Percentiles rank a stretch among this genome's conserved stretches.
These are phyloP conservation scores for Boletellus sp. DNA, from an alignment of 1,284 basidiomycete genomes.

Conservation along the genomic window DNA sequence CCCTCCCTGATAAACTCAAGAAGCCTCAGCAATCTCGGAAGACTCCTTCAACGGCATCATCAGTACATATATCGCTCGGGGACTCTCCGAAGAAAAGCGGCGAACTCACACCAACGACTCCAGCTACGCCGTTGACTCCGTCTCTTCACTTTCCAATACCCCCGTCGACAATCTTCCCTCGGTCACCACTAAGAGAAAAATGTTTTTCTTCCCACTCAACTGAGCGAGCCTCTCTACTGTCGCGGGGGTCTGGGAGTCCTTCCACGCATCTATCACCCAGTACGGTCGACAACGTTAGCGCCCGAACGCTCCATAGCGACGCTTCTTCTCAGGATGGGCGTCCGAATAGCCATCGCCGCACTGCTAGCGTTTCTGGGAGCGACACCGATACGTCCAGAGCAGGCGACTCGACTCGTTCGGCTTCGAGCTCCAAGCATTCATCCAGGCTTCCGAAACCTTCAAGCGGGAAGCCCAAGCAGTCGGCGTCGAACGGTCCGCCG, in stretches of 20 bases:
- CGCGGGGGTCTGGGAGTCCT: slow-evolving; percentile 20
- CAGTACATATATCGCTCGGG: slow-evolving; percentile 8
- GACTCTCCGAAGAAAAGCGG: slow-evolving; percentile 18
- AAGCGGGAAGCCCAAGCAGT: slow-evolving; percentile 18
- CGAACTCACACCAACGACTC: slow-evolving; percentile 24
- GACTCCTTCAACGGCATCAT: slow-evolving; percentile 17
- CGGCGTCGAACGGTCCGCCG: slow-evolving; percentile 24
- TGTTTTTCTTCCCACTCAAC: slow-evolving; percentile 10
- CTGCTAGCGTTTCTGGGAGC: slow-evolving; percentile 27
- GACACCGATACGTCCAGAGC: slow-evolving; percentile 30
- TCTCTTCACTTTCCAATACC: slow-evolving; percentile 34
- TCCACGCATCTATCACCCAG: slow-evolving; percentile 13
- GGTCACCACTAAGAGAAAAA: slow-evolving; percentile 15
- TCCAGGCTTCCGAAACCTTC: slow-evolving; percentile 14
- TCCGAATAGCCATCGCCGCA: slow-evolving; percentile 14
- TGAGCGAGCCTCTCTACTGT: slow-evolving; percentile 26
- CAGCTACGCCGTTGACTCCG: slow-evolving; percentile 28
- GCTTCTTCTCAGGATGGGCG: slow-evolving; percentile 23
- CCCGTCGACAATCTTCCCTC: slow-evolving; percentile 18
- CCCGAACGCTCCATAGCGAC: slow-evolving; percentile 5
- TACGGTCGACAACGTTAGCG: slow-evolving; percentile 13
- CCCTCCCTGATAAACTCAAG: slow-evolving; percentile 20
- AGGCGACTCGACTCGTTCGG: slow-evolving; percentile 15
- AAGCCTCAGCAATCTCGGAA: slow-evolving; percentile 13
- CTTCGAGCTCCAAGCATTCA: slow-evolving; percentile 13